Evolutionary conservation across 1,284 basidiomycete species (phyloP).

Genomic region (Leccinum fuscescens): DNA sequence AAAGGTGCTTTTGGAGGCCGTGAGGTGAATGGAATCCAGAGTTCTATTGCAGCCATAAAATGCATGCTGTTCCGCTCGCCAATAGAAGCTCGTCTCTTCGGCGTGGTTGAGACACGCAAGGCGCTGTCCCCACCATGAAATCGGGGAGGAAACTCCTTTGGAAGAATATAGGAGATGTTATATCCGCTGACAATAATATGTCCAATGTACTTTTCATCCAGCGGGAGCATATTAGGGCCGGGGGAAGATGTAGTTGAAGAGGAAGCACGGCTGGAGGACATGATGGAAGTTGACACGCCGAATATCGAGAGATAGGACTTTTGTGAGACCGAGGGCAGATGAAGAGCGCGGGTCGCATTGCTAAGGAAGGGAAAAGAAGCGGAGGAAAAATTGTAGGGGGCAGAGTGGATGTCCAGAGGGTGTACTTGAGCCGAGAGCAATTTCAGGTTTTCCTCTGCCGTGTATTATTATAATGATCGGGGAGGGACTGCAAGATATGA

Average conservation of each 20-base stretch:
- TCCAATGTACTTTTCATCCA: slow-evolving; percentile 69
- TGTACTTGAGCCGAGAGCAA: slow-evolving; percentile 69
- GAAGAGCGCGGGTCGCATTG: slow-evolving; percentile 65
- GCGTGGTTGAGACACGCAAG: slow-evolving; percentile 32
- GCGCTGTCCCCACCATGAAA: slow-evolving; percentile 37
- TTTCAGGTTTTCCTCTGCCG: slow-evolving; percentile 72
- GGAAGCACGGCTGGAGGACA: slow-evolving; percentile 39
- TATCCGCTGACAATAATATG: slow-evolving; percentile 74
- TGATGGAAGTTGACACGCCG: slow-evolving; percentile 38
- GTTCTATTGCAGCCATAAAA: slow-evolving; percentile 75
- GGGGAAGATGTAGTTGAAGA: slow-evolving; percentile 27
- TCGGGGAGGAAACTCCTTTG: slow-evolving; percentile 63
- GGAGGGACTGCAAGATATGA: background rate
- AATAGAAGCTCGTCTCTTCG: slow-evolving; percentile 51
- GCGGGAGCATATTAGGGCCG: slow-evolving; percentile 33
- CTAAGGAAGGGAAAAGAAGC: slow-evolving; percentile 60
- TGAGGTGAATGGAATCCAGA: slow-evolving; percentile 68
- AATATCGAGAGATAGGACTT: slow-evolving; percentile 60
- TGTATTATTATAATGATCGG: slow-evolving; percentile 1
- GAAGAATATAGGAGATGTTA: slow-evolving; percentile 70
- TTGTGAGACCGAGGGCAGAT: slow-evolving; percentile 56
- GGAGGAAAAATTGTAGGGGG: slow-evolving; percentile 72
- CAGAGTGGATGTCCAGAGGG: slow-evolving; percentile 65
- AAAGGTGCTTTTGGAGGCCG: slow-evolving; percentile 68
- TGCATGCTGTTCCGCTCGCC: slow-evolving; percentile 56